Evolutionary conservation across 192 early-diverging fungal species (phyloP).

Genomic region (Entomortierella lignicola): DNA sequence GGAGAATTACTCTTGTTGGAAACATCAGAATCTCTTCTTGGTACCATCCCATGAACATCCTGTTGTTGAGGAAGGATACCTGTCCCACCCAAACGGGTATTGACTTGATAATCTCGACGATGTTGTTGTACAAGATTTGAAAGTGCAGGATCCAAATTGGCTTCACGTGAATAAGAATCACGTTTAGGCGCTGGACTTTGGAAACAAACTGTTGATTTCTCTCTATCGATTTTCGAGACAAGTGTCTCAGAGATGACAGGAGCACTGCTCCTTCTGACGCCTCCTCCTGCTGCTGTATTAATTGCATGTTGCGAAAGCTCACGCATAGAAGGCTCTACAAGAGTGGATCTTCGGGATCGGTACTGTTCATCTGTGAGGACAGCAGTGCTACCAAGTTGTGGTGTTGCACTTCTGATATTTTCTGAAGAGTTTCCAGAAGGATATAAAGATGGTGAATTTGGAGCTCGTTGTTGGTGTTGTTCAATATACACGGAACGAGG

Average conservation of each 20-base stretch:
- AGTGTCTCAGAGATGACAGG: conserved; percentile 25
- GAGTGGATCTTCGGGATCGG: conserved; percentile 1
- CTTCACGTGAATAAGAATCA: conserved; percentile 20
- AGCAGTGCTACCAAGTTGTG: not conserved
- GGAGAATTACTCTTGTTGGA: conserved; percentile 1
- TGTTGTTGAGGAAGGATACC: not conserved
- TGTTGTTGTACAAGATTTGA: conserved; percentile 37
- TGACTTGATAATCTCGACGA: conserved; percentile 28
- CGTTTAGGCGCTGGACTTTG: conserved; percentile 11
- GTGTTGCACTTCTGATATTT: not conserved
- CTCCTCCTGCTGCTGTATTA: not conserved
- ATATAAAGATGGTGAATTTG: not conserved
- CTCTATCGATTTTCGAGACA: conserved; percentile 33
- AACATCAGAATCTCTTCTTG: conserved; percentile 18
- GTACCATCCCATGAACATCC: not conserved
- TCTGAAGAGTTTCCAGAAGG: not conserved
- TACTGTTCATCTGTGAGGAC: conserved; percentile 1
- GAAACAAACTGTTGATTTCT: conserved; percentile 44
- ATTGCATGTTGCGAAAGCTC: not conserved
- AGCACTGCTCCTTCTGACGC: conserved; percentile 23
- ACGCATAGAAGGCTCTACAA: not conserved
- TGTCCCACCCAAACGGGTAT: conserved; percentile 16
- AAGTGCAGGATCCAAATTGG: conserved; percentile 29
- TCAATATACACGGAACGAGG: conserved; percentile 5
- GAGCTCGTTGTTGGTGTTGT: conserved; percentile 1